Evolutionary conservation across 169 alveolate genomes (phyloP).

Genomic region (Plasmodium knowlesi): DNA sequence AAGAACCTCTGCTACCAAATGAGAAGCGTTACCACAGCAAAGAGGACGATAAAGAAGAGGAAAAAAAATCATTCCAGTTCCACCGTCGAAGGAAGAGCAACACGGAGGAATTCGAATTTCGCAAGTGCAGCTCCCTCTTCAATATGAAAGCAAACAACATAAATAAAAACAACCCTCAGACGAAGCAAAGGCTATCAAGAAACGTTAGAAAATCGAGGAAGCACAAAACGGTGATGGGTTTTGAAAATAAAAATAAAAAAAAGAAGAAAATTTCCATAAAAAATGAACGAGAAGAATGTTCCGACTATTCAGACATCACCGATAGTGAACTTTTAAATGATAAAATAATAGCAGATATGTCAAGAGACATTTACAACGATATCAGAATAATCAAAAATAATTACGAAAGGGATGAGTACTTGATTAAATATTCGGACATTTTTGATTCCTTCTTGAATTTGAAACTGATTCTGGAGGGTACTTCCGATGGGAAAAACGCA

Average conservation of each 20-base stretch:
- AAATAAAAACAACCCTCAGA: neutral
- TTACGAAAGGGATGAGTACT: constrained; percentile 61
- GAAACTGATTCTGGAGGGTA: constrained; percentile 22
- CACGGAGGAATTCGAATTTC: neutral
- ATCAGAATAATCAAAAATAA: constrained; percentile 31
- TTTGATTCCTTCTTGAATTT: constrained; percentile 59
- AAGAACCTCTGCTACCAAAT: neutral
- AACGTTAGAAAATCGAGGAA: constrained; percentile 25
- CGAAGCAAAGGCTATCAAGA: neutral
- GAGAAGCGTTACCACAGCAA: neutral
- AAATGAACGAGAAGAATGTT: neutral
- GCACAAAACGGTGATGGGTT: constrained; percentile 69
- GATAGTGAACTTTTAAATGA: constrained; percentile 33
- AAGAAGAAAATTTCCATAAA: neutral
- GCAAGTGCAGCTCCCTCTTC: constrained; percentile 42
- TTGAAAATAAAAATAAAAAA: constrained; percentile 42
- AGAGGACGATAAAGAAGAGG: neutral
- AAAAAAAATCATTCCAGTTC: neutral
- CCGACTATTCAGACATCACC: neutral
- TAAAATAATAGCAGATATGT: constrained; percentile 58
- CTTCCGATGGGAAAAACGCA: neutral
- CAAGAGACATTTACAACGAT: constrained; percentile 66
- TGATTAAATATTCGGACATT: constrained; percentile 44
- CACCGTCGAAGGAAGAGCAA: neutral
- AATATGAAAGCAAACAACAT: constrained; percentile 31